Evolutionary conservation across 139 green algal species (phyloP), one percentile per base, ranked within the genome.

Genomic region (Chlamydomonas urium): DNA sequence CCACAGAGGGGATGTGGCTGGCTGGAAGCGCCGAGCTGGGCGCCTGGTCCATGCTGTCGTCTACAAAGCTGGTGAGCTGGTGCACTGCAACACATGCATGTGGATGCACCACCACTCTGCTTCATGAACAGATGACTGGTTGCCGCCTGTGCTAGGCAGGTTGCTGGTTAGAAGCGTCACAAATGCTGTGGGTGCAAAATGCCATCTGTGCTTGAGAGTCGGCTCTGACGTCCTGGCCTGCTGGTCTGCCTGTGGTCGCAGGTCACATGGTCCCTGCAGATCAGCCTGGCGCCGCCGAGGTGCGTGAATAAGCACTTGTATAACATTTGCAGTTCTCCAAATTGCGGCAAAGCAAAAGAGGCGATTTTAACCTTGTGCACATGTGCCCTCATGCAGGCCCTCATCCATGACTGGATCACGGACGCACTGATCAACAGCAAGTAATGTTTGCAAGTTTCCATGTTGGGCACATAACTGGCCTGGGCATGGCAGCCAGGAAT

Each of bases 261-360:
- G 84, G 84, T 1, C 84, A 90, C 72, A 90, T 90, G 84, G 71
- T 84, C 24, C 81, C 81, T 0, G 47, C 58, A 2, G 76, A 88
- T 47, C 75, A 78, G 42, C 84, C 81, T 3, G 6, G 60, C 8
- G 71, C 69, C 1, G 69, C 72, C 45, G 21, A 56, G 45, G 45
- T 56, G 21, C 21, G 45, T 26, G 45, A 26, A 26, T 21, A 56
- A 56, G 21, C 45, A 21, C 17, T 26, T 56, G 45, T 56, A 56
- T 26, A 56, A 21, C 21, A 56, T 26, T 56, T n/a, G n/a, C n/a
- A n/a, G n/a, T n/a, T n/a, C n/a, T n/a, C n/a, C n/a, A n/a, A n/a
- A n/a, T n/a, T n/a, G n/a, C n/a, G n/a, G n/a, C n/a, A n/a, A n/a
- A n/a, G n/a, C n/a, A n/a, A n/a, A n/a, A n/a, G n/a, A n/a, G n/a